phyloP scores from a whole-genome alignment of 2,329 filamentous ascomycete species.

The Calonectria fujianensis region DNA sequence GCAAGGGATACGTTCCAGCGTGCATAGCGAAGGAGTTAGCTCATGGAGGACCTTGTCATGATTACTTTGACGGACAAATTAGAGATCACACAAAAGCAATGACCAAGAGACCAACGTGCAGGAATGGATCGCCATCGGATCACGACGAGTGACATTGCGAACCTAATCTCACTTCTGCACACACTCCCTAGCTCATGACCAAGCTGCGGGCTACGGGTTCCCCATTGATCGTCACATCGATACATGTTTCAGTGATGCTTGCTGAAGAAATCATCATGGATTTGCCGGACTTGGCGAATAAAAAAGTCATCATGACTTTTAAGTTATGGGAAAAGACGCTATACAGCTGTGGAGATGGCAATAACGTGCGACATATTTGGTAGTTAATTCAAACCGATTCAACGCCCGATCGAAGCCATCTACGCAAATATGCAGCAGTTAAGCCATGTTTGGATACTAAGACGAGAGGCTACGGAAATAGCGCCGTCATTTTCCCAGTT shows the following conservation, averaged over 20 bases:
- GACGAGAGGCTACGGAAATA: constrained; percentile 10
- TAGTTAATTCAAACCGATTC: background rate
- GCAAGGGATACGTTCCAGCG: constrained; percentile 4
- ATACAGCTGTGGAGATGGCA: background rate
- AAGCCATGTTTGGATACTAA: background rate
- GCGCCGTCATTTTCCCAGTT: background rate
- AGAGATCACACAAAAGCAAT: constrained; percentile 29
- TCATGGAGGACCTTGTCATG: constrained; percentile 20
- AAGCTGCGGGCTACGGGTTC: background rate
- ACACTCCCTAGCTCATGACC: background rate
- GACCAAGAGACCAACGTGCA: constrained; percentile 27
- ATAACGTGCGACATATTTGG: background rate
- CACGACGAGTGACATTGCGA: constrained; percentile 16
- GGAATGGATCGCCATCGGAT: constrained; percentile 15
- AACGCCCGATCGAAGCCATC: constrained; percentile 3
- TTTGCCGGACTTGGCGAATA: background rate
- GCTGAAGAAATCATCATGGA: background rate
- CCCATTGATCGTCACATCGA: constrained; percentile 1
- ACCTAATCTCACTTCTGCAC: constrained; percentile 15
- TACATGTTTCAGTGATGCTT: background rate
- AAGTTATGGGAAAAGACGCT: constrained; percentile 11
- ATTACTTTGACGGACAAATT: constrained; percentile 18
- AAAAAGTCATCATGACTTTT: constrained; percentile 12
- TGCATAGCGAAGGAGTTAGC: constrained; percentile 53
- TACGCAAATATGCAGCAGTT: constrained; percentile 11